Evolutionary conservation across 768 basidiomycete genomes (phyloP).

Genomic region (Mycena leptocephala): DNA sequence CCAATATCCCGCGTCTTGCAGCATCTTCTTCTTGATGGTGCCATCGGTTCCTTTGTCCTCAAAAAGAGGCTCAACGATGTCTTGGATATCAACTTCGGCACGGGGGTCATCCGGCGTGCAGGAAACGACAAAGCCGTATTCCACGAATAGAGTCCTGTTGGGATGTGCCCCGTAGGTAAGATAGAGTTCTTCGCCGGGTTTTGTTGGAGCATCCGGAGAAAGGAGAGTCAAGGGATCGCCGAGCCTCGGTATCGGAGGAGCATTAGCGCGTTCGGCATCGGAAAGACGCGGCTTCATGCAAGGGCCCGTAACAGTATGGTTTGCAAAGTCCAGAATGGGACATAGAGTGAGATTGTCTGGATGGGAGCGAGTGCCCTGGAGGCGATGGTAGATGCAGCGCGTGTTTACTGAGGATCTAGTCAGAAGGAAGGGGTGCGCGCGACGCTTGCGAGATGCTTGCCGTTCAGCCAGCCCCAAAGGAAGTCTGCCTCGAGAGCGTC

Average conservation of each 20-base stretch:
- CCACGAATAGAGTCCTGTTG: slow-evolving; percentile 84
- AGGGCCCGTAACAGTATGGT: slow-evolving; percentile 69
- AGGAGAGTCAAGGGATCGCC: slow-evolving; percentile 68
- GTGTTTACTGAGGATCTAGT: slow-evolving; percentile 81
- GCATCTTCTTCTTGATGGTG: slow-evolving; percentile 63
- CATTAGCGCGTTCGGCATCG: slow-evolving; percentile 54
- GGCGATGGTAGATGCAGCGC: slow-evolving; percentile 85
- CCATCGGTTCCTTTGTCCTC: slow-evolving; percentile 57
- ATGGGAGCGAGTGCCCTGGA: slow-evolving; percentile 64
- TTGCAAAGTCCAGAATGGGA: slow-evolving; percentile 94
- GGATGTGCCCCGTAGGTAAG: slow-evolving; percentile 88
- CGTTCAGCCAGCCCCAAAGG: slow-evolving; percentile 95
- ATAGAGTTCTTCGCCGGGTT: slow-evolving; percentile 76
- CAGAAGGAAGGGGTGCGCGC: slow-evolving; percentile 38
- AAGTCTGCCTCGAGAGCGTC: slow-evolving; percentile 62
- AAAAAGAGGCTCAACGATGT: slow-evolving; percentile 68
- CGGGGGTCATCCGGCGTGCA: slow-evolving; percentile 48
- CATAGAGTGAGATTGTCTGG: slow-evolving; percentile 90
- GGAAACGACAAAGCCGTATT: slow-evolving; percentile 89
- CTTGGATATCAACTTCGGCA: slow-evolving; percentile 78
- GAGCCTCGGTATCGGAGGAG: slow-evolving; percentile 50
- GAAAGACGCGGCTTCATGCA: slow-evolving; percentile 62
- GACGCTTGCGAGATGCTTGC: slow-evolving; percentile 52
- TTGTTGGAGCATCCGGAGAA: slow-evolving; percentile 59
- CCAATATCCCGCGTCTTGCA: slow-evolving; percentile 86